These are phyloP conservation scores for Pseudomonodictys pantanalensis DNA, from an alignment of 495 filamentous ascomycete species.

Conservation along the genomic window DNA sequence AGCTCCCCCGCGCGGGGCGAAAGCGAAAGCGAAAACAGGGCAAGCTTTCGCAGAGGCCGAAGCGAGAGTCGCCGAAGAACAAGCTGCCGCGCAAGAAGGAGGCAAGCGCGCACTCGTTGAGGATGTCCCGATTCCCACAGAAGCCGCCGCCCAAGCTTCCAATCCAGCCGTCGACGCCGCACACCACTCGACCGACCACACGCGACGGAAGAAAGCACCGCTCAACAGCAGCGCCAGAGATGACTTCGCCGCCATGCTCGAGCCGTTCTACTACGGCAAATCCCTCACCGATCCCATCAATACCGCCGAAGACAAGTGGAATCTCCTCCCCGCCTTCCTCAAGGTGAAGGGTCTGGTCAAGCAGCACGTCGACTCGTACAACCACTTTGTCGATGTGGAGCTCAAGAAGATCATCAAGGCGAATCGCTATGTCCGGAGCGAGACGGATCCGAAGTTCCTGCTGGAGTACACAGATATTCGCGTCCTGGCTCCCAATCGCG, in stretches of 20 bases:
- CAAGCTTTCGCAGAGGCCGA: not conserved
- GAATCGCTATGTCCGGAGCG: conserved; percentile 78
- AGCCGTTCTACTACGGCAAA: conserved; percentile 96
- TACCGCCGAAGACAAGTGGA: conserved; percentile 92
- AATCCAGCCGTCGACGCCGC: not conserved
- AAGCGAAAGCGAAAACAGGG: conserved; percentile 1
- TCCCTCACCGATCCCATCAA: conserved; percentile 87
- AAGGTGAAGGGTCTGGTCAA: conserved; percentile 96
- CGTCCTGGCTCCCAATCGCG: conserved; percentile 71
- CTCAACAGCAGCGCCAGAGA: conserved; percentile 3
- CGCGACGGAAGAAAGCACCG: conserved; percentile 11
- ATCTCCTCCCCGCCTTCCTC: conserved; percentile 89
- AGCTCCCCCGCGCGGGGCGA: conserved; percentile 19
- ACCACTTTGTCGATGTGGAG: conserved; percentile 92
- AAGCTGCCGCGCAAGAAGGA: not conserved
- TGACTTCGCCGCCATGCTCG: conserved; percentile 77
- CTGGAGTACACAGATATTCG: conserved; percentile 86
- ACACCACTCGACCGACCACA: not conserved
- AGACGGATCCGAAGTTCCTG: conserved; percentile 83
- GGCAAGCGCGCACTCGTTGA: not conserved
- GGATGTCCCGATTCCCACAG: not conserved
- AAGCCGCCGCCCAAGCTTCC: not conserved
- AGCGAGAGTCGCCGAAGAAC: not conserved
- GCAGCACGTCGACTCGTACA: conserved; percentile 98
- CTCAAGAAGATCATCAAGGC: conserved; percentile 93